Percentiles rank a stretch among this genome's conserved stretches.
Evolutionary conservation across 2,329 filamentous ascomycete species (phyloP).

Genomic region (Ceratocystis smalleyi): DNA sequence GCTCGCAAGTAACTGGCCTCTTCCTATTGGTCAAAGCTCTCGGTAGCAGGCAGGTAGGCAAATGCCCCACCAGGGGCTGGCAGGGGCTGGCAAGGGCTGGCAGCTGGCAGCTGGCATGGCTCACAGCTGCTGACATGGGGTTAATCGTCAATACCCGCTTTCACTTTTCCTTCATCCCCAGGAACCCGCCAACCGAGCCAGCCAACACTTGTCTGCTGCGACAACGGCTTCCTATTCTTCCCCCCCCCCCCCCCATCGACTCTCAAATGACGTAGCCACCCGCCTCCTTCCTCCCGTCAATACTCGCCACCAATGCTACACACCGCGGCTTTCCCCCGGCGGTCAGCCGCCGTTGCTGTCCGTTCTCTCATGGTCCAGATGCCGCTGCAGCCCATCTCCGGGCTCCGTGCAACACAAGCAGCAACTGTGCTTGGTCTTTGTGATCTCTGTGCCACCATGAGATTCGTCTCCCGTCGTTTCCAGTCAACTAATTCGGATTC

Average conservation of each 20-base stretch:
- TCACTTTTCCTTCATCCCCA: not conserved
- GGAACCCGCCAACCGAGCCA: no score
- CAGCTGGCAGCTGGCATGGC: not conserved
- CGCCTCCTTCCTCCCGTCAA: not conserved
- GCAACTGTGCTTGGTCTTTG: not conserved
- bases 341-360: not conserved
- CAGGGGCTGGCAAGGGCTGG: not conserved
- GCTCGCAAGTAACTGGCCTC: not conserved
- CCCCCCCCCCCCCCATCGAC: not conserved
- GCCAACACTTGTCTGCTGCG: no score
- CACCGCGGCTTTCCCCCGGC: not conserved
- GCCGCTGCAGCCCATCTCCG: not conserved
- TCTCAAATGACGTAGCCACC: not conserved
- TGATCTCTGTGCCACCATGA: not conserved
- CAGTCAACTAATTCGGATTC: conserved; percentile 2
- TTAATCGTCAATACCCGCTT: not conserved
- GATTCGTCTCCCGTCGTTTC: not conserved
- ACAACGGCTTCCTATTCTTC: no score
- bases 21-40: conserved; percentile 3
- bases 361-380: not conserved
- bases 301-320: conserved; percentile 1
- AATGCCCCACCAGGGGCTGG: not conserved
- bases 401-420: not conserved
- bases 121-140: not conserved
- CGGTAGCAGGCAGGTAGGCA: not conserved